Evolutionary conservation across 257 asterid species (phyloP).

Genomic region (Nicotiana paniculata): DNA sequence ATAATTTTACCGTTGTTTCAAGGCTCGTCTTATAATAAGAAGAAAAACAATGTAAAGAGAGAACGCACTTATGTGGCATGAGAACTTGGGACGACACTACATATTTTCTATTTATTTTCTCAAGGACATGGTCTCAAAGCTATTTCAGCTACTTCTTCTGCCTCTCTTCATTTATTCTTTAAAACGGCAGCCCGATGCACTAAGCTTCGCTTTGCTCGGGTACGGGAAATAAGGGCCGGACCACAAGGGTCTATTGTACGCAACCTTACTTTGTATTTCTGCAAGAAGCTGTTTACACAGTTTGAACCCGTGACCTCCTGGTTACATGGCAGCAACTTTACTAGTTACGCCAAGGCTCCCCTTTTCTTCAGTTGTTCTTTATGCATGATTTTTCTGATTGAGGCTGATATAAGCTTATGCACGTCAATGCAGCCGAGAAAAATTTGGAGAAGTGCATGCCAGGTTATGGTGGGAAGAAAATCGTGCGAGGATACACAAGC

Average conservation of each 20-base stretch:
- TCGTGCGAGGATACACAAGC: slow-evolving; percentile 73
- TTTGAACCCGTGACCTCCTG: too few species aligned
- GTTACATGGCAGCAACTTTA: too few species aligned
- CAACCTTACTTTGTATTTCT: too few species aligned
- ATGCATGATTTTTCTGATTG: background rate
- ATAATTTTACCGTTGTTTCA: too few species aligned
- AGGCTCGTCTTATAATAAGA: background rate
- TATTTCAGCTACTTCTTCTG: background rate
- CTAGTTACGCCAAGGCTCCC: too few species aligned
- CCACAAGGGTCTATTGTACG: too few species aligned
- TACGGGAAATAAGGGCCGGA: too few species aligned
- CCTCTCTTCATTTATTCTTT: background rate
- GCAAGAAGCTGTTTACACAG: too few species aligned
- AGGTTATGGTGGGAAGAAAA: slow-evolving; percentile 94
- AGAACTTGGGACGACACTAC: background rate
- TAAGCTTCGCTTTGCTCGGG: too few species aligned
- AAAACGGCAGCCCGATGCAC: too few species aligned
- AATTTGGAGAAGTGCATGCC: slow-evolving; percentile 78
- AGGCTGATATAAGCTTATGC: background rate
- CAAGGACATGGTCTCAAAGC: background rate
- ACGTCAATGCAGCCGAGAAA: slow-evolving; percentile 65
- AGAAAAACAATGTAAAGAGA: background rate
- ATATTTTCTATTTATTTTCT: background rate
- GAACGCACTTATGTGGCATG: background rate
- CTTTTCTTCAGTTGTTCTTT: background rate